Evolutionary conservation across 441 rosid genomes (phyloP).

Genomic region (Adansonia rubrostipa): DNA sequence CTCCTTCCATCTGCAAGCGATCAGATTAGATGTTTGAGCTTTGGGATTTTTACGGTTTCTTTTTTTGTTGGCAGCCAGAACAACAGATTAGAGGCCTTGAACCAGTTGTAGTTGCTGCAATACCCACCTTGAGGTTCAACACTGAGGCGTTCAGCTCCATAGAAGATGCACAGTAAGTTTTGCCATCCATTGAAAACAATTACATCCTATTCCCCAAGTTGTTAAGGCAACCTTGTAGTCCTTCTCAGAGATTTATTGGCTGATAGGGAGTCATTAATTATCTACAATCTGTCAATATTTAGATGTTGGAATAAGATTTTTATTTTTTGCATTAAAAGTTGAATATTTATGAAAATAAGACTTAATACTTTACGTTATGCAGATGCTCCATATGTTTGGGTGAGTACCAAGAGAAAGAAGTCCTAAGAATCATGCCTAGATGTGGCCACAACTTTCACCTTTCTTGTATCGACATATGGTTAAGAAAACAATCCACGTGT

Average conservation of each 20-base stretch:
- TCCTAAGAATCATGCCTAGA: constrained; percentile 64
- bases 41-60: background rate
- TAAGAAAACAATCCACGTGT: constrained; percentile 65
- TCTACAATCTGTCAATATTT: background rate
- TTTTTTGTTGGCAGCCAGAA: constrained; percentile 45
- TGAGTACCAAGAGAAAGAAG: constrained; percentile 69
- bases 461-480: constrained; percentile 54
- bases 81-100: constrained; percentile 49
- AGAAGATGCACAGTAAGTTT: constrained; percentile 71
- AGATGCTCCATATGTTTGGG: constrained; percentile 62
- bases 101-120: constrained; percentile 64
- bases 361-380: background rate
- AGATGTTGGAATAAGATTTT: background rate
- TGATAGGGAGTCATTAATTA: no score
- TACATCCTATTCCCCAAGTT: no score
- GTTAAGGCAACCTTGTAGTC: no score
- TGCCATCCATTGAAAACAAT: background rate
- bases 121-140: constrained; percentile 62
- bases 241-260: no score
- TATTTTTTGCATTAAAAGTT: background rate
- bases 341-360: background rate
- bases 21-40: background rate
- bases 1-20: background rate
- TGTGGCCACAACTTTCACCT: constrained; percentile 51
- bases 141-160: constrained; percentile 50